phyloP scores from a whole-genome alignment of 176 grass and related monocot genomes.

The Phoenix roebelenii region DNA sequence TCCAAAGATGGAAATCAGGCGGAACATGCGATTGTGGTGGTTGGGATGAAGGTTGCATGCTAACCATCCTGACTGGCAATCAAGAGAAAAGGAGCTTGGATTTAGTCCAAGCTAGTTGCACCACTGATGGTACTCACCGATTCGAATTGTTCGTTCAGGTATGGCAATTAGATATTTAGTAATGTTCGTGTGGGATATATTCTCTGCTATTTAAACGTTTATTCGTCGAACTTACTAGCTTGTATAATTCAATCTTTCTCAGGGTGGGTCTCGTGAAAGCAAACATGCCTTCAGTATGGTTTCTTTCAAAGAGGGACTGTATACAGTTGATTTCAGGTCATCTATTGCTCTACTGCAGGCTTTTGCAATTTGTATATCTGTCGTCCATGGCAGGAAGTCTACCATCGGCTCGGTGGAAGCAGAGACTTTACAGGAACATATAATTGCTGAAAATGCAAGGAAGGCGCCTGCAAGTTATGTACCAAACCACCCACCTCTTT shows the following conservation, averaged over 20 bases:
- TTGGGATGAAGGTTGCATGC: constrained; percentile 88
- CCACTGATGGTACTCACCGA: constrained; percentile 35
- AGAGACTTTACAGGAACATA: constrained; percentile 26
- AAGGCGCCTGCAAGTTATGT: constrained; percentile 50
- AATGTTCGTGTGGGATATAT: not conserved
- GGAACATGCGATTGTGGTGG: constrained; percentile 91
- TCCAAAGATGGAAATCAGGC: constrained; percentile 81
- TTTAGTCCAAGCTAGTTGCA: constrained; percentile 19
- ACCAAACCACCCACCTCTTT: constrained; percentile 60
- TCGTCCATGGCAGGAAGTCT: constrained; percentile 46
- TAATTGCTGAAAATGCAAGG: constrained; percentile 27
- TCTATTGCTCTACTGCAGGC: constrained; percentile 65
- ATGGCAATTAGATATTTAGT: not conserved
- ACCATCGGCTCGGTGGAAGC: constrained; percentile 20
- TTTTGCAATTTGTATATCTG: constrained; percentile 76
- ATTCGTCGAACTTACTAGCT: too few species aligned
- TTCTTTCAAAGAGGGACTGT: constrained; percentile 76
- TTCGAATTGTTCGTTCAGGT: constrained; percentile 78
- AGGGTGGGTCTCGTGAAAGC: constrained; percentile 45
- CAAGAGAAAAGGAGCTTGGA: constrained; percentile 13
- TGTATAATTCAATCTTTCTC: not conserved
- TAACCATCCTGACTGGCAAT: constrained; percentile 43
- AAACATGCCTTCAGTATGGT: constrained; percentile 57
- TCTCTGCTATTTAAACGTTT: too few species aligned
- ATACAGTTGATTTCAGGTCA: constrained; percentile 62